A percentile compares a stretch with the other conserved stretches of the same genome.
These are phyloP conservation scores for Penstemon barbatus DNA, from an alignment of 257 asterid species.

Conservation along the genomic window DNA sequence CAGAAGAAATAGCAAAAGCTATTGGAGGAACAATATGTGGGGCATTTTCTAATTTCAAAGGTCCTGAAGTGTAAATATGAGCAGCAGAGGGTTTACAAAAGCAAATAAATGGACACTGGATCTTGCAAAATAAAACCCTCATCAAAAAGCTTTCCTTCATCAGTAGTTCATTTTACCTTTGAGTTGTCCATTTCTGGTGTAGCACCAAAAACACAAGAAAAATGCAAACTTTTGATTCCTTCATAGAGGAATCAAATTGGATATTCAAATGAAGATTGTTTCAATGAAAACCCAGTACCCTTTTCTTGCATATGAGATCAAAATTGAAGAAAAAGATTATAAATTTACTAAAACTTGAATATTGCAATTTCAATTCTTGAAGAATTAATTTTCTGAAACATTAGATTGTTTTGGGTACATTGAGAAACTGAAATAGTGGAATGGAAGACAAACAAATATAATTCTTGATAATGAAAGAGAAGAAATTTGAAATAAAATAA, in stretches of 20 bases:
- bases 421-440: constrained; percentile 17
- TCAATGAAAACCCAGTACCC: background rate
- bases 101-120: constrained; percentile 67
- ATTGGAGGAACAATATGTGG: background rate
- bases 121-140: constrained; percentile 79
- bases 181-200: no score
- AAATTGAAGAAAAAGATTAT: no score
- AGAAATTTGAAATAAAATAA: constrained; percentile 36
- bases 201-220: no score
- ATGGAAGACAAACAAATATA: constrained; percentile 10
- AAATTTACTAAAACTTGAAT: background rate
- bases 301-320: no score
- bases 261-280: constrained; percentile 25
- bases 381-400: background rate
- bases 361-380: constrained; percentile 23
- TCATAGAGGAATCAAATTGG: constrained; percentile 1
- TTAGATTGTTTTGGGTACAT: constrained; percentile 26
- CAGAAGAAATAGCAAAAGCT: constrained; percentile 32
- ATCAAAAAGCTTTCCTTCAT: constrained; percentile 45
- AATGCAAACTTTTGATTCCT: no score
- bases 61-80: constrained; percentile 52
- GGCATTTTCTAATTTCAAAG: constrained; percentile 47
- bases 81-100: constrained; percentile 75
- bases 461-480: constrained; percentile 15
- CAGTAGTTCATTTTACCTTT: constrained; percentile 19